These are phyloP conservation scores for Grigorovia yakushimaensis DNA, from an alignment of 805 yeast species.

Conservation along the genomic window DNA sequence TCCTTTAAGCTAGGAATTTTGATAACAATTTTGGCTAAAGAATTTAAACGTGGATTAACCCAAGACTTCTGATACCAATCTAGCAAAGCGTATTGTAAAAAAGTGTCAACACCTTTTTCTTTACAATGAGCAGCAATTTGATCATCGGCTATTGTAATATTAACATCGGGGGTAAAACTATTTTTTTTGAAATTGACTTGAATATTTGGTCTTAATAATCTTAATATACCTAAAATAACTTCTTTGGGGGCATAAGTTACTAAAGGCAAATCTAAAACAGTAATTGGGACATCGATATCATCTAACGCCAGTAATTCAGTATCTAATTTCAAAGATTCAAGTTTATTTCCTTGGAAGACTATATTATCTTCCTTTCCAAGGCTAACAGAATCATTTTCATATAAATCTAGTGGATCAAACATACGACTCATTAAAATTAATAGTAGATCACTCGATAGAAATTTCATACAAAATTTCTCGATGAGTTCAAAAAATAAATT, in stretches of 20 bases:
- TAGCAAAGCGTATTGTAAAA: slow-evolving; percentile 24
- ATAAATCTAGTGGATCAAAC: slow-evolving; percentile 32
- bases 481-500: neutral
- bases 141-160: neutral
- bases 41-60: slow-evolving; percentile 20
- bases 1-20: slow-evolving; percentile 29
- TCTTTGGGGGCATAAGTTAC: slow-evolving; percentile 36
- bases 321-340: neutral
- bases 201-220: slow-evolving; percentile 39
- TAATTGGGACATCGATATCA: slow-evolving; percentile 31
- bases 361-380: neutral
- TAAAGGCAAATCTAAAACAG: slow-evolving; percentile 51
- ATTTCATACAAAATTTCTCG: neutral
- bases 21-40: slow-evolving; percentile 24
- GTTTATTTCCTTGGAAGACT: neutral
- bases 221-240: slow-evolving; percentile 37
- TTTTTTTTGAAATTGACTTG: slow-evolving; percentile 40
- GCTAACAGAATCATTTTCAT: slow-evolving; percentile 9
- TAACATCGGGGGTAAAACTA: neutral
- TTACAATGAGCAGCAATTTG: slow-evolving; percentile 21
- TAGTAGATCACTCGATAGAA: neutral
- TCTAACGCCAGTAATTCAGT: slow-evolving; percentile 7
- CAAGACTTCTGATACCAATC: slow-evolving; percentile 37
- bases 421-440: no score
- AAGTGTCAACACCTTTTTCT: slow-evolving; percentile 27